phyloP scores from a whole-genome alignment of 2,329 filamentous ascomycete species.

The Fusarium protoensiforme region DNA sequence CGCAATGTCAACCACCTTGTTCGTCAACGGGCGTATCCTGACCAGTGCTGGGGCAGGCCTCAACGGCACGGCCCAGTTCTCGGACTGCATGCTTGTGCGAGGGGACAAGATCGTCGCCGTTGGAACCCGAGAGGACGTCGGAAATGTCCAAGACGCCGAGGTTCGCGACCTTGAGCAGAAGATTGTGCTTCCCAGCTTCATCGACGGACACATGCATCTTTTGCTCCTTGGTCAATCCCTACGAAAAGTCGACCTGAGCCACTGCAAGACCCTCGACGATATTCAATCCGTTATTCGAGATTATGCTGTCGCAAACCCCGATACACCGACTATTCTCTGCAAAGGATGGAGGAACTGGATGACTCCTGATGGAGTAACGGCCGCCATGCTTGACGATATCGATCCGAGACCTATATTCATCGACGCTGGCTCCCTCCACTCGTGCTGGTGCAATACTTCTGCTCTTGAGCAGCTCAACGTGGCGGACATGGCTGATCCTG shows the following conservation, averaged over 20 bases:
- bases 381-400: conserved; percentile 58
- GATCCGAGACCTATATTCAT: conserved; percentile 65
- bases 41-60: conserved; percentile 20
- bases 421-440: conserved; percentile 64
- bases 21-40: conserved; percentile 40
- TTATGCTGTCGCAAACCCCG: neutral
- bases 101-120: conserved; percentile 46
- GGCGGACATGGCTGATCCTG: conserved; percentile 47
- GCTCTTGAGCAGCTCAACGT: conserved; percentile 60
- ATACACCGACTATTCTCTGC: neutral
- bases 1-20: neutral
- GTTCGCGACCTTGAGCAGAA: neutral
- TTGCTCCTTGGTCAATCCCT: neutral
- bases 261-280: neutral
- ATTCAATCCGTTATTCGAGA: neutral
- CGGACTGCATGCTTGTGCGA: conserved; percentile 44
- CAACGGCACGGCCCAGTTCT: conserved; percentile 34
- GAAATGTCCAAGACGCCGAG: neutral
- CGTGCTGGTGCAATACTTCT: conserved; percentile 64
- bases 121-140: conserved; percentile 38
- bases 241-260: neutral
- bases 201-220: neutral
- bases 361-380: conserved; percentile 56
- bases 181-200: neutral
- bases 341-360: conserved; percentile 65